A percentile compares a stretch with the other conserved stretches of the same genome.
These are phyloP conservation scores for Quambalaria eucalypti DNA, from an alignment of 1,284 basidiomycete genomes.

Conservation along the genomic window DNA sequence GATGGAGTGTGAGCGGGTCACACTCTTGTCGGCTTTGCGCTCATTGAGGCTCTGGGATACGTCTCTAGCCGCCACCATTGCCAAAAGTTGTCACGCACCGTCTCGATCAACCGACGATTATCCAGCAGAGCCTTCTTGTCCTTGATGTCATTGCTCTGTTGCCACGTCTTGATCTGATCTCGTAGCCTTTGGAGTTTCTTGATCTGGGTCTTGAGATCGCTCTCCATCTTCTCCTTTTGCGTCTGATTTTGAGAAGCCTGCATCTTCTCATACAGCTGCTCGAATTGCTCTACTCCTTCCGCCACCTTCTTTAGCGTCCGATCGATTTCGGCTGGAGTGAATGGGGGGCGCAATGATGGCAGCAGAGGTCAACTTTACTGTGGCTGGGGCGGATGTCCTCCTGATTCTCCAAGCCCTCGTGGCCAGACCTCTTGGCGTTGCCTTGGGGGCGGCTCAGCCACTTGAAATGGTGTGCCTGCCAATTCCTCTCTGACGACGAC, in stretches of 20 bases:
- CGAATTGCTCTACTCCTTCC: slow-evolving; percentile 46
- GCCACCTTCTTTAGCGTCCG: slow-evolving; percentile 44
- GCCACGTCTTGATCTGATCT: slow-evolving; percentile 99
- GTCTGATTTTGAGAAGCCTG: slow-evolving; percentile 41
- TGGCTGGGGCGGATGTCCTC: no score
- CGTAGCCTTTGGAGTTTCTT: slow-evolving; percentile 96
- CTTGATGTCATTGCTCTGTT: slow-evolving; percentile 96
- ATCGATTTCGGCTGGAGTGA: slow-evolving; percentile 40
- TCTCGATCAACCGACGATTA: slow-evolving; percentile 91
- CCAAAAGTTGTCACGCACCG: slow-evolving; percentile 56
- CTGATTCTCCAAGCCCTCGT: no score
- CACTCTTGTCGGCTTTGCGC: no score
- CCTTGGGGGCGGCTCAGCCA: no score
- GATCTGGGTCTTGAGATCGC: slow-evolving; percentile 48
- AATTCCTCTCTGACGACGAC: no score
- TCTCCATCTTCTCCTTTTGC: slow-evolving; percentile 47
- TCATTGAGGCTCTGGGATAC: no score
- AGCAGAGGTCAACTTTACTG: no score
- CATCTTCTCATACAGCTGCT: slow-evolving; percentile 45
- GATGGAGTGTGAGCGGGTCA: neutral
- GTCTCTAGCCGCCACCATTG: neutral
- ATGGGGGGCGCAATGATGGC: neutral
- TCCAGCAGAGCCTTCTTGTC: slow-evolving; percentile 91
- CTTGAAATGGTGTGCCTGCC: no score
- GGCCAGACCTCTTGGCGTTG: no score